phyloP scores from a whole-genome alignment of 768 basidiomycete species.

The Amanita subjunquillea region DNA sequence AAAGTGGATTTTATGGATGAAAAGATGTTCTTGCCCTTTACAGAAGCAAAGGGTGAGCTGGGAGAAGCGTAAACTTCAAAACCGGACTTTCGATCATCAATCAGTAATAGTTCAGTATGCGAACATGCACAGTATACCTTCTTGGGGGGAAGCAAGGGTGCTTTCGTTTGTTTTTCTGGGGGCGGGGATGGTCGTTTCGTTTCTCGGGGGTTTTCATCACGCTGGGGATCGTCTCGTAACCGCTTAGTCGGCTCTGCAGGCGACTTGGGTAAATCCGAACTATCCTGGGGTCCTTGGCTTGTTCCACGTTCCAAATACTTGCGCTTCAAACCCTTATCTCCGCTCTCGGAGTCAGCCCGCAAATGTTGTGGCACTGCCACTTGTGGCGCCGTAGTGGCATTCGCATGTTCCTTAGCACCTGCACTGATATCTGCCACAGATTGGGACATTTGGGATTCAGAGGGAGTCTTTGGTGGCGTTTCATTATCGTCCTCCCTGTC shows the following conservation, averaged over 20 bases:
- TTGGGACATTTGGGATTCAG: constrained; percentile 10
- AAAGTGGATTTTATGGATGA: constrained; percentile 23
- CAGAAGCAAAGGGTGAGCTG: constrained; percentile 62
- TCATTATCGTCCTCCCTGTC: not conserved
- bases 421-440: constrained; percentile 12
- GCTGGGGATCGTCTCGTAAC: constrained; percentile 50
- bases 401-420: constrained; percentile 5
- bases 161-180: constrained; percentile 34
- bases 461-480: constrained; percentile 4
- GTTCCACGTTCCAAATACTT: constrained; percentile 60
- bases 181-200: constrained; percentile 58
- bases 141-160: constrained; percentile 19
- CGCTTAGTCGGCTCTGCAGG: constrained; percentile 40
- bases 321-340: constrained; percentile 59
- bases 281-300: constrained; percentile 44
- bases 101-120: not conserved
- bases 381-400: constrained; percentile 6
- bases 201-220: constrained; percentile 53
- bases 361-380: constrained; percentile 11
- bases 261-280: constrained; percentile 8
- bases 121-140: constrained; percentile 4
- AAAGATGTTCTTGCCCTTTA: constrained; percentile 59
- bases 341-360: constrained; percentile 34
- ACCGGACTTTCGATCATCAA: constrained; percentile 35
- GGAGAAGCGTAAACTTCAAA: constrained; percentile 76